Base-by-base conservation (phyloP, 495 filamentous ascomycete genomes). In the Echria macrotheca region DNA sequence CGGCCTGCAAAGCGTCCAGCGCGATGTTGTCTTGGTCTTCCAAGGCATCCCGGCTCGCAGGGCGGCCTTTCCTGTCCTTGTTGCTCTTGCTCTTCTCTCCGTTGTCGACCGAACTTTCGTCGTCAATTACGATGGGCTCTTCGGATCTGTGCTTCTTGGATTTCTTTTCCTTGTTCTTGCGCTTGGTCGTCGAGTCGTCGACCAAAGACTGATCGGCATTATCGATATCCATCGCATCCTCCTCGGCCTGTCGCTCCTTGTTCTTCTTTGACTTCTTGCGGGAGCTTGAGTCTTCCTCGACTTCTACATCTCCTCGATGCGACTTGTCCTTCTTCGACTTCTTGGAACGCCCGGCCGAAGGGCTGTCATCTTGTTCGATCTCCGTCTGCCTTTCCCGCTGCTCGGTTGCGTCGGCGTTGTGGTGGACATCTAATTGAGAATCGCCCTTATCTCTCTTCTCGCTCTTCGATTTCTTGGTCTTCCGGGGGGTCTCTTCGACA, bases 381-480 rank as follows among this genome's bases (percentile, higher is more conserved):
- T 31, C 43, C 22, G 24, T 42, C 39, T 26, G 31, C 37, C 7
- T 49, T 38, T 58, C 58, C 47, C 61, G 57, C 33, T 51, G 44
- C 12, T 53, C 22, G 29, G 23, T 38, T n/a, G 35, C 32, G 47
- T 22, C 8, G 14, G 46, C 25, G 24, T 24, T n/a, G 28, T 45
- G 32, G 15, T 25, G 14, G 40, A 17, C n/a, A n/a, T n/a, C n/a
- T n/a, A n/a, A n/a, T n/a, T n/a, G n/a, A n/a, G n/a, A n/a, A n/a
- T n/a, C n/a, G n/a, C n/a, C n/a, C n/a, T n/a, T n/a, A n/a, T n/a
- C n/a, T n/a, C n/a, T n/a, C n/a, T n/a, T 47, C 31, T 55, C 58
- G 47, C 60, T 65, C 49, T 69, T 75, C 12, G 60, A 61, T 44
- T 65, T 65, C 50, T 74, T 75, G 35, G 61, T 55, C 39, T 66